Conservation (phyloP, 2,329 filamentous ascomycete species). For the Alternaria gansuensis region DNA sequence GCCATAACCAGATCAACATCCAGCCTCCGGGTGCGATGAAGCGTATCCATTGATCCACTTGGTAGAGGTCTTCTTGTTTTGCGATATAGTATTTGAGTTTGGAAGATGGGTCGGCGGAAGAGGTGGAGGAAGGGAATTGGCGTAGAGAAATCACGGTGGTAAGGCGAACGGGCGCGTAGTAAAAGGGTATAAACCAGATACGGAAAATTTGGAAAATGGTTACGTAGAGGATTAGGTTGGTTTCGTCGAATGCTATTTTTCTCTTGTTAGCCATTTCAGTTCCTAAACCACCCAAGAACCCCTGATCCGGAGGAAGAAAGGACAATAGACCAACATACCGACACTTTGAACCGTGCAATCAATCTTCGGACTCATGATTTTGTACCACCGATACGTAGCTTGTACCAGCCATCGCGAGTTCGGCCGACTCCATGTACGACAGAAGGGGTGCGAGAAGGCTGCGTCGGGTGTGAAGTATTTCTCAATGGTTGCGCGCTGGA, state of each 20-base stretch:
- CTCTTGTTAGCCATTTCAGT: background rate
- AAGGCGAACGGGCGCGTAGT: constrained; percentile 72
- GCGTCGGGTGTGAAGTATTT: constrained; percentile 78
- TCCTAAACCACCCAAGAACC: too few species aligned
- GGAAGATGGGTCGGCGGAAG: background rate
- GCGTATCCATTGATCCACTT: constrained; percentile 76
- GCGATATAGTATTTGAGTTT: constrained; percentile 72
- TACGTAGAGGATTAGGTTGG: constrained; percentile 74
- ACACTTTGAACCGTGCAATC: constrained; percentile 71
- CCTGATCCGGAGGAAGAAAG: too few species aligned
- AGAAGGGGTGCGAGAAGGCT: constrained; percentile 81
- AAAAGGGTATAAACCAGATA: constrained; percentile 79
- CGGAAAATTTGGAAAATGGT: constrained; percentile 77
- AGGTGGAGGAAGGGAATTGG: background rate
- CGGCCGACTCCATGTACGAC: constrained; percentile 67
- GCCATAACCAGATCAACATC: constrained; percentile 67
- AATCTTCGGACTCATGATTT: constrained; percentile 79
- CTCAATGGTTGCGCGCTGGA: constrained; percentile 72
- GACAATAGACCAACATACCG: constrained; percentile 52
- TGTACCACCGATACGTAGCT: constrained; percentile 76
- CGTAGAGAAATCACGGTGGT: constrained; percentile 72
- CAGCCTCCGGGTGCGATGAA: constrained; percentile 71
- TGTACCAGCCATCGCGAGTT: constrained; percentile 73
- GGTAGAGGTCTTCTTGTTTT: constrained; percentile 83
- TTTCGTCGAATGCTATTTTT: constrained; percentile 70